These are phyloP conservation scores for Elaeis guineensis DNA, from an alignment of 176 grass and related monocot species.

Conservation along the genomic window DNA sequence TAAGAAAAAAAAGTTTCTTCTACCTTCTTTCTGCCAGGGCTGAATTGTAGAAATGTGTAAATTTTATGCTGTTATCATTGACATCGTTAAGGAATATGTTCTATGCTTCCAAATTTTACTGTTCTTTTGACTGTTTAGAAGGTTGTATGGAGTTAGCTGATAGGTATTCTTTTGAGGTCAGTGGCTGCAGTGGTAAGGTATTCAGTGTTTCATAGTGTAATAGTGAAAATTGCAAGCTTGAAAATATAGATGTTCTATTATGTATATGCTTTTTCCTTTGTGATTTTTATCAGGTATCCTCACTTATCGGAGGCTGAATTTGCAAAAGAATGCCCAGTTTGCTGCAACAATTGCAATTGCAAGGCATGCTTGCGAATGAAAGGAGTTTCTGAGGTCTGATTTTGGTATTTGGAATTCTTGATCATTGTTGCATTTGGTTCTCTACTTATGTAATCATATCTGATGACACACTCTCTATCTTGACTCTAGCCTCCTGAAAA, in stretches of 20 bases:
- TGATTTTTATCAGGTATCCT: slow-evolving; percentile 48
- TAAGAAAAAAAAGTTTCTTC: no score
- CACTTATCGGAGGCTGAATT: slow-evolving; percentile 42
- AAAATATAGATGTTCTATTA: not conserved
- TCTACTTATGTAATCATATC: not conserved
- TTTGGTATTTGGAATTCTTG: not conserved
- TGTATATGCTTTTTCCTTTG: slow-evolving; percentile 2
- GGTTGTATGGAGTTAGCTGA: no score
- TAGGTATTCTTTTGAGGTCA: no score
- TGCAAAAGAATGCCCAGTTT: slow-evolving; percentile 45
- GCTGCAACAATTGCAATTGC: slow-evolving; percentile 65
- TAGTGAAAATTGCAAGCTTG: no score
- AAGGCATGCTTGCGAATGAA: slow-evolving; percentile 53
- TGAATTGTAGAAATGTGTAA: no score
- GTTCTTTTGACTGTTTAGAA: no score
- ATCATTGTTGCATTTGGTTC: not conserved
- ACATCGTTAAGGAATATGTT: no score
- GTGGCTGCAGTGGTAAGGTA: no score
- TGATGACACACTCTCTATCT: slow-evolving; percentile 4
- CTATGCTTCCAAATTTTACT: no score
- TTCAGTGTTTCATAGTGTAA: no score
- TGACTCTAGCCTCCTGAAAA: slow-evolving; percentile 40
- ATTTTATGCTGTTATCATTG: no score
- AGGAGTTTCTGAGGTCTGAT: slow-evolving; percentile 32
- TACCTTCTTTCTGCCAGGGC: no score